Base-by-base conservation (phyloP, 1,284 basidiomycete genomes). In the Microbotryum scabiosae region DNA sequence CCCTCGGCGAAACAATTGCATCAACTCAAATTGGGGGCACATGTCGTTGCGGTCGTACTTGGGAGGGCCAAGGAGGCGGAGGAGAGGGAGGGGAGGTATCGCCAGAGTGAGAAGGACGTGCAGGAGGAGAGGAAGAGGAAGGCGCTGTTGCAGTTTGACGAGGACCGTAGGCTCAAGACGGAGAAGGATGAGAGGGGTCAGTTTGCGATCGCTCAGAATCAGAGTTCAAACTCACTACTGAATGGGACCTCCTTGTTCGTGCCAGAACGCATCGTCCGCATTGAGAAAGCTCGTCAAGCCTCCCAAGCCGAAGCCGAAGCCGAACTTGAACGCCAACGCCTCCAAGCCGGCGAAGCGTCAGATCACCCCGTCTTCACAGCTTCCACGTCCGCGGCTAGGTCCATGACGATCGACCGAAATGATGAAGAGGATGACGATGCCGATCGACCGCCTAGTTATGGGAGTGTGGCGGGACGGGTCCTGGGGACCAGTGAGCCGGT, bases 131-230 rank as follows among this genome's bases (percentile, higher is more conserved):
- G 66, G 18, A 63, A 63, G 36, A 49, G 51, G 18, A 63, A 61
- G 36, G 61, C 63, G 6, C 30, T 67, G 16, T 54, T 65, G 10
- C 57, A 48, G 21, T 61, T 57, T 28, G 66, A 67, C 32, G 66
- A 67, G 30, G 66, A 67, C 43, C 44, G 66, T 14, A 56, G 55
- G 26, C 36, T 56, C 36, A 59, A 57, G 9, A 53, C 48, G 5
- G 63, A 61, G 20, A 51, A 51, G 16, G 66, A 67, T 26, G 61
- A 59, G 44, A 30, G 66, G 23, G 66, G 63, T 64, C n/a, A 30
- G 65, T n/a, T 8, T n/a, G 3, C 2, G 12, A 4, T 56, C 3
- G 30, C 62, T 14, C 51, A 56, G 18, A 52, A 55, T 5, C 47
- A 43, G n/a, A 32, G 49, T 1, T 41, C 47, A 30, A 30, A 9